Evolutionary conservation across 2,329 filamentous ascomycete species (phyloP), one percentile per base, ranked within the genome.

Genomic region (Fusarium foetens): DNA sequence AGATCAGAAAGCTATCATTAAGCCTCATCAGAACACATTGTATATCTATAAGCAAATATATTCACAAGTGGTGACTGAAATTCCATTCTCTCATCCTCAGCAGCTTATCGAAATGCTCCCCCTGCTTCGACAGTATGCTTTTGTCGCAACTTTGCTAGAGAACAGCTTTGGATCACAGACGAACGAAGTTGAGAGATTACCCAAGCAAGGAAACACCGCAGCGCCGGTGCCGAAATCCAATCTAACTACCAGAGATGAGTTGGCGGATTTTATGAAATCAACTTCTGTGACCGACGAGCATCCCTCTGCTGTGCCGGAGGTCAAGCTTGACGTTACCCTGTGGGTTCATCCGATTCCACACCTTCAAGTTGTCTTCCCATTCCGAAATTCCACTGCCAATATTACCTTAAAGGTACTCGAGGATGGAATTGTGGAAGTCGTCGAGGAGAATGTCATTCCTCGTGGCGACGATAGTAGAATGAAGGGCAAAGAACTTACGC

Each of bases 31-130:
- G 17, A 93, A 92, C 76, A 89, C 87, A 0, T 84, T 96, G 3
- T 90, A 89, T 70, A 88, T 94, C 23, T 89, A 92, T 60, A 94
- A 93, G 79, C 88, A 90, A 5, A 92, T 94, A 13, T 94, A 92
- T 73, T 92, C 91, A 0, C 88, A 91, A 62, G 85, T 86, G 6
- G 80, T 97, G 13, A 88, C 87, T 2, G 89, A 91, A 61, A 84
- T 96, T 36, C 90, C 93, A 0, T 95, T 97, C 77, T 89, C 90
- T 5, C 94, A 97, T 76, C 94, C 94, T 0, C 88, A 90, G 54
- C 93, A 97, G 77, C 83, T 97, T 8, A 83, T 95, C 11, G 86
- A 89, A 58, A 89, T 95, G 77, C 85, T 97, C n/a, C 93, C 93
- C 1, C 84, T 87, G 8, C 83, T 96, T 21, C 86, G 94, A 19